Percentiles rank a stretch among this genome's conserved stretches.
These are phyloP conservation scores for Rhamnella rubrinervis DNA, from an alignment of 331 rosid species.

Conservation along the genomic window DNA sequence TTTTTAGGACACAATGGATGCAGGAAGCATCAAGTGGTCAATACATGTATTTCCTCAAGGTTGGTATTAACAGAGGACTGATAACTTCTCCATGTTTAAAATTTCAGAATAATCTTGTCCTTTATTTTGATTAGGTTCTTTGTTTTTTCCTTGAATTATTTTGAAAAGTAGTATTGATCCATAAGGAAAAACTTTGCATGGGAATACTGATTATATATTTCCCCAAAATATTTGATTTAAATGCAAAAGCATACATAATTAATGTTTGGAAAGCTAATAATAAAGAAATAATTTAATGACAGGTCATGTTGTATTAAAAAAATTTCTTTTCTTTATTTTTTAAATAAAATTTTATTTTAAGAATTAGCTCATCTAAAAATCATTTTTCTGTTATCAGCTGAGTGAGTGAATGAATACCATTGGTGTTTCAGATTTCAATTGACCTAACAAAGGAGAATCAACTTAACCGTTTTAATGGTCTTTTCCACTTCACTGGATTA, in stretches of 20 bases:
- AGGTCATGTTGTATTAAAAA: not conserved
- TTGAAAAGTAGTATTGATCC: not conserved
- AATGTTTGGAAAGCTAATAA: not conserved
- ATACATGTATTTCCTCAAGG: constrained; percentile 93
- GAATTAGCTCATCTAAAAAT: not conserved
- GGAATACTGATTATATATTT: not conserved
- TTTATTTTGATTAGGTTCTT: not conserved
- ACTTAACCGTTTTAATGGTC: not conserved
- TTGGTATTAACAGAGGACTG: constrained; percentile 29
- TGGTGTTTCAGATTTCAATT: not conserved
- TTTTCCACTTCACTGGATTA: not conserved
- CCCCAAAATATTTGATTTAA: not conserved
- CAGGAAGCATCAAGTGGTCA: constrained; percentile 58
- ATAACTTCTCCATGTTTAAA: not conserved
- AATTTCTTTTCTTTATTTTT: not conserved
- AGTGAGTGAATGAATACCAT: not conserved
- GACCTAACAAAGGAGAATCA: too few relatives aligned
- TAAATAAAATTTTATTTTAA: not conserved
- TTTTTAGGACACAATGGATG: constrained; percentile 74
- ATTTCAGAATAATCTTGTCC: not conserved
- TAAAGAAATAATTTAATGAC: not conserved
- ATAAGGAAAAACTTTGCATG: not conserved
- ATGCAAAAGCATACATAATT: constrained; percentile 1
- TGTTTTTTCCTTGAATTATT: not conserved
- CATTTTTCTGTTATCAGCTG: not conserved